Evolutionary conservation across 169 alveolate species (phyloP), one percentile per base, ranked within the genome.

Genomic region (Cryptosporidium meleagridis): DNA sequence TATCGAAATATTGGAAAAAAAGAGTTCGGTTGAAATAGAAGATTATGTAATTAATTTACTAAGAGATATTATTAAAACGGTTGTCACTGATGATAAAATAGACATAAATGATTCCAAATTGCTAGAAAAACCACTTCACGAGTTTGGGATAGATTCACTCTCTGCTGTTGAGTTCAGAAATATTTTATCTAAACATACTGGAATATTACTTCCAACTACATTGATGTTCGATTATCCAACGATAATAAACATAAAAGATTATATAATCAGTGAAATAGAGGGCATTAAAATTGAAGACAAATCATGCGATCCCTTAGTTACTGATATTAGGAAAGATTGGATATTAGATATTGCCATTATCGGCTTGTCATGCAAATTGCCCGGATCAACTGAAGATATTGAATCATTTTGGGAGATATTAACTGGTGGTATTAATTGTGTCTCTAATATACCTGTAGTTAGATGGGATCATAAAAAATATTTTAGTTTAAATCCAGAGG

Each of bases 91-190:
- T 10, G 21, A n/a, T 14, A 59, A 5, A 31, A 21, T 62, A n/a
- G 68, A 41, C 3, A 58, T 61, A 18, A 29, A 62, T 14, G 73
- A 62, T 41, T 29, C 55, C 21, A 44, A 29, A n/a, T n/a, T 62
- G 26, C 29, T 85, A 21, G 92, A 91, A 9, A 72, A 70, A 51
- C 93, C 92, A 29, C 67, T 91, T 10, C 59, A 52, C 29, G 85
- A 86, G 39, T 68, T 92, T 35, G 95, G 94, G 6, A 45, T 92
- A 21, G 95, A 92, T 65, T 92, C 95, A 8, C 59, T 92, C 33
- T 91, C 94, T 14, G 91, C 95, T n/a, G 91, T 92, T 35, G 95
- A 92, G 52, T 89, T 92, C 44, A 71, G 95, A 33, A 91, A 91
- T 29, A 45, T 80, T 7, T 62, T 92, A 58, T 86, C 86, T 35